Base-by-base conservation (phyloP, 1,284 basidiomycete genomes). In the Phellinidium pouzarii region DNA sequence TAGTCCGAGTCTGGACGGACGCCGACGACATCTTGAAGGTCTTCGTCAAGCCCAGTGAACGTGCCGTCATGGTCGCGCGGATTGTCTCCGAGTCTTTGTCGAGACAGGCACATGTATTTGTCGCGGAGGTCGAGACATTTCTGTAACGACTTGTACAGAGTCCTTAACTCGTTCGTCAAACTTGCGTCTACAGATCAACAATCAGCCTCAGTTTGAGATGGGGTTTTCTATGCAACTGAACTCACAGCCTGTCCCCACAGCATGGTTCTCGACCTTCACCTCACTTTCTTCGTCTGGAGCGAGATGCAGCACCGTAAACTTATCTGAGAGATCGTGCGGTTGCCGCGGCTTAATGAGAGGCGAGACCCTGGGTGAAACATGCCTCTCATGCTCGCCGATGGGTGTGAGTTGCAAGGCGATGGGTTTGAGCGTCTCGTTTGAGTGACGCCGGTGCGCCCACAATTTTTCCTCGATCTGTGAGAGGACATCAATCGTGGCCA, bases 81-180 rank as follows among this genome's bases (percentile, higher is more conserved):
- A 66, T 96, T 89, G 69, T 97, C 94, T 3, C 93, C 92, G 1
- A 94, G 77, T 50, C 87, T 79, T 66, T 97, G 94, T 6, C 84
- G 78, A 0, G 93, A 95, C 51, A 80, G 78, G 11, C 73, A 61
- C 71, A 94, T 91, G 70, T 96, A 97, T 68, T 95, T 96, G 72
- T 96, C 93, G 20, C 94, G 85, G 19, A 96, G 73, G 54, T 88
- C 80, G 45, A 96, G 79, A 63, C 92, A 95, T 63, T 76, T 79
- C 57, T 88, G 81, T 64, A 97, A 71, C 4, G 76, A 69, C 60
- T 82, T 75, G 49, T 84, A 77, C 17, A 85, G 71, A 12, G 71
- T 66, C 3, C 67, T 60, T 54, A 80, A 75, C 64, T 88, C 85
- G 0, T 74, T 66, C 4, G 70, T 71, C 41, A 82, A 62, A 34